Base-by-base conservation (phyloP, 768 basidiomycete genomes). In the Podaxis mareebaensis region DNA sequence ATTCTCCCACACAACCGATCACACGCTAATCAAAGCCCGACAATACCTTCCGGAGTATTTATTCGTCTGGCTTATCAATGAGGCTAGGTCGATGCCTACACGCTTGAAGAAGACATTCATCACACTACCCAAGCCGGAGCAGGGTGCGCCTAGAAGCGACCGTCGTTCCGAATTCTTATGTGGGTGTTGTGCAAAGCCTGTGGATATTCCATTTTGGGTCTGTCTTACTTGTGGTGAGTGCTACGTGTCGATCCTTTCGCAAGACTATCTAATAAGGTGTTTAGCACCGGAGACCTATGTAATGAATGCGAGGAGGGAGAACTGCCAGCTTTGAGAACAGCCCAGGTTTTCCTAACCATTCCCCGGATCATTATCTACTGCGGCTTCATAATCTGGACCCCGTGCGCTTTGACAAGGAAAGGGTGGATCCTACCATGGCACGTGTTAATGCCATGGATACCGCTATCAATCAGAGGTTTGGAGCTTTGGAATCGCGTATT, bases 171-270 rank as follows among this genome's bases (percentile, higher is more conserved):
- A 13, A 20, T 44, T 48, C 6, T 11, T 48, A 0, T 66, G 65
- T 55, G 58, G 46, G 22, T 26, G n/a, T 12, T 64, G 65, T 15
- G 24, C 42, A 7, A 22, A 48, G 12, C 53, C 46, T 5, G 38
- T 66, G 13, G 24, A 8, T 0, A 30, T 58, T 17, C 26, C 48
- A 49, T 58, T 6, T 17, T 60, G 51, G 40, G 22, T 40, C 2
- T 66, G 65, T 33, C 56, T 64, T n/a, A 51, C 53, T 49, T 66
- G 63, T 15, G 2, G 62, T 54, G 30, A 58, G 61, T 46, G 38
- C 40, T 17, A 11, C 39, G 15, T 0, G 6, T 0, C 28, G 28
- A n/a, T 20, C 20, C 39, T 0, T 40, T 12, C 15, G 12, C 0
- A 0, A 17, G 12, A 13, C 39, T 40, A 5, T 12, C 39, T 40